These are phyloP conservation scores for Neoascochyta sp. DNA, from an alignment of 2,329 filamentous ascomycete species.

Conservation along the genomic window DNA sequence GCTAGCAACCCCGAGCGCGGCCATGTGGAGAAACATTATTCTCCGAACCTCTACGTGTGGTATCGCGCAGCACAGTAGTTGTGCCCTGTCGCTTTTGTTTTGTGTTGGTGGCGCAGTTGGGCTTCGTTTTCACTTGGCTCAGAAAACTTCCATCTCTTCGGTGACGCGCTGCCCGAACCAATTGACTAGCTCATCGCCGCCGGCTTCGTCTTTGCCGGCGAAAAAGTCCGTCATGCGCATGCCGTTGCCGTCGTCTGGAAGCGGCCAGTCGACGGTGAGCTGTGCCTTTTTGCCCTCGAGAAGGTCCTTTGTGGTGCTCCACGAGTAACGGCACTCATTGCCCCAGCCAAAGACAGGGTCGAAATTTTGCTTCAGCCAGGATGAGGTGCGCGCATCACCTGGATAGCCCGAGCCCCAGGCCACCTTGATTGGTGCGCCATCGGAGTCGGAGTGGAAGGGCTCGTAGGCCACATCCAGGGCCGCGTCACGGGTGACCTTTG, in stretches of 20 bases:
- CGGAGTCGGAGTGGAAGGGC: constrained; percentile 38
- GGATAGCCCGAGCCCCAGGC: constrained; percentile 93
- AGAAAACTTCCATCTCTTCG: constrained; percentile 71
- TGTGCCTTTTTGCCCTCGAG: constrained; percentile 69
- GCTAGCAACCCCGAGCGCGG: constrained; percentile 3
- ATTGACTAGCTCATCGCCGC: constrained; percentile 63
- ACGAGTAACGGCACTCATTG: constrained; percentile 86
- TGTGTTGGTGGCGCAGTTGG: not conserved
- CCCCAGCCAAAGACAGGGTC: constrained; percentile 96
- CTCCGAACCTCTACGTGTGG: too few species aligned
- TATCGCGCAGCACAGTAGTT: not conserved
- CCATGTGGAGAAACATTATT: too few species aligned
- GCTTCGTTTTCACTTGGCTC: too few species aligned
- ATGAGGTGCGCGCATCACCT: constrained; percentile 73
- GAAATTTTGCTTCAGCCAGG: constrained; percentile 83
- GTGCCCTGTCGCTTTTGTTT: not conserved
- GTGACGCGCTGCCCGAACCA: constrained; percentile 80
- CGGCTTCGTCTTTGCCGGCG: constrained; percentile 43
- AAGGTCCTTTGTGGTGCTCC: constrained; percentile 93
- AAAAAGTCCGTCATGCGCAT: constrained; percentile 76
- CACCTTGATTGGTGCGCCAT: constrained; percentile 37
- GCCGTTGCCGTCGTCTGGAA: constrained; percentile 65
- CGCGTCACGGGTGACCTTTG: constrained; percentile 91
- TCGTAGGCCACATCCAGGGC: constrained; percentile 77
- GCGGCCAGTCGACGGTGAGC: constrained; percentile 80